A percentile compares a stretch with the other conserved stretches of the same genome.
phyloP scores from a whole-genome alignment of 345 rosid genomes.

The Salix exigua region DNA sequence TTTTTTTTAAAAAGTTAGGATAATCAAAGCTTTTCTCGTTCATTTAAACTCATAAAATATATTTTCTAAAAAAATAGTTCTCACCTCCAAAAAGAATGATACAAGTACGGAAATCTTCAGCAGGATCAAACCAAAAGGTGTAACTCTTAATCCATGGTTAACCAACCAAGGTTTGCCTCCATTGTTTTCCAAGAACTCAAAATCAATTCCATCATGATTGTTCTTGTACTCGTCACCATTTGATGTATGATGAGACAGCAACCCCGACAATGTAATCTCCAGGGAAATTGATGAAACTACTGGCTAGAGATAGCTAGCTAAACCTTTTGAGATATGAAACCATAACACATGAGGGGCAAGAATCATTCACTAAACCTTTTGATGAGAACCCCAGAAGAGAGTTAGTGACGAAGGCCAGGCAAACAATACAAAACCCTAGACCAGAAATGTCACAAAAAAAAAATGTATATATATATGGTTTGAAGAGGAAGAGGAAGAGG shows the following conservation, averaged over 20 bases:
- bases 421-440: not conserved
- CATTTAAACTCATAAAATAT: too few species aligned
- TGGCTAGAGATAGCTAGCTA: not conserved
- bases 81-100: not conserved
- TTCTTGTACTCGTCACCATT: not conserved
- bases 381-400: not conserved
- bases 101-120: slow-evolving; percentile 6
- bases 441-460: not conserved
- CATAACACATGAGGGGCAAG: not conserved
- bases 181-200: slow-evolving; percentile 21
- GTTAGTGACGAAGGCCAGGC: not conserved
- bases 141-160: slow-evolving; percentile 4
- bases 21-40: fast-evolving
- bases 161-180: slow-evolving; percentile 5
- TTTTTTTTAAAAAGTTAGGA: fast-evolving
- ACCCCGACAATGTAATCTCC: slow-evolving; percentile 24
- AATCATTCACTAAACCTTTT: not conserved
- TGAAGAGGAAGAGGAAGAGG: not conserved
- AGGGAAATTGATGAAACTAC: slow-evolving; percentile 20
- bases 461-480: too few species aligned
- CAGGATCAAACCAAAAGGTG: slow-evolving; percentile 20
- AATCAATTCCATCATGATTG: slow-evolving; percentile 18
- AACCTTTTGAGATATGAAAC: slow-evolving; percentile 13
- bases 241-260: slow-evolving; percentile 19
- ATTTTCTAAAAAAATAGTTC: too few species aligned